Percentiles rank a stretch among this genome's conserved stretches.
Evolutionary conservation across 495 filamentous ascomycete genomes (phyloP).

Genomic region (Collariella sp.): DNA sequence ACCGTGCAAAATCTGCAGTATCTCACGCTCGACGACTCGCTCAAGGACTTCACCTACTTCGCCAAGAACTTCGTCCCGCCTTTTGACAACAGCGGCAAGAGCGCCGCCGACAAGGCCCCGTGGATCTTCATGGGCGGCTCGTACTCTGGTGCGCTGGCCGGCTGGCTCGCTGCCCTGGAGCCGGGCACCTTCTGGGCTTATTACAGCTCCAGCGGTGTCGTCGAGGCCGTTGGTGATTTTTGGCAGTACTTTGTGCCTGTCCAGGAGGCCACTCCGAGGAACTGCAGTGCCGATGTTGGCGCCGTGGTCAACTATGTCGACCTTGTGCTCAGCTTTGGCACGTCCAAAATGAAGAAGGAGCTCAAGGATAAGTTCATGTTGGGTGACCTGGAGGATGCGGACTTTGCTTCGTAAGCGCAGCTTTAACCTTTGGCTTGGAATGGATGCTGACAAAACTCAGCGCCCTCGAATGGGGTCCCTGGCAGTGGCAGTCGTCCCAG

Average conservation of each 20-base stretch:
- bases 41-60: conserved; percentile 56
- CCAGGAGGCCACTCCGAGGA: conserved; percentile 51
- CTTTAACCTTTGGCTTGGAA: too few species aligned
- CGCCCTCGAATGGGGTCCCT: conserved; percentile 48
- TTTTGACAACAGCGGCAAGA: conserved; percentile 47
- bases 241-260: conserved; percentile 62
- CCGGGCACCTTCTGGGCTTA: conserved; percentile 64
- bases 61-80: conserved; percentile 49
- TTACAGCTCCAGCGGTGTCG: conserved; percentile 53
- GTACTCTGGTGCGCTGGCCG: conserved; percentile 56
- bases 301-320: conserved; percentile 53
- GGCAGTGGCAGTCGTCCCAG: conserved; percentile 47
- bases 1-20: conserved; percentile 50
- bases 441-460: conserved; percentile 10
- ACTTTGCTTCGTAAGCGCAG: conserved; percentile 46
- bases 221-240: conserved; percentile 54
- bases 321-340: conserved; percentile 35
- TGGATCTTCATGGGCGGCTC: conserved; percentile 59
- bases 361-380: conserved; percentile 55
- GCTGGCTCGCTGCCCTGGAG: conserved; percentile 50
- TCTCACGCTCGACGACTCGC: conserved; percentile 53
- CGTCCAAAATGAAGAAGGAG: conserved; percentile 33
- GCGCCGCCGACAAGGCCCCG: conserved; percentile 46
- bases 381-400: conserved; percentile 44
- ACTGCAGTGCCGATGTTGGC: conserved; percentile 52